Evolutionary conservation across 2,329 filamentous ascomycete genomes (phyloP).

Genomic region (Venturia nashicola): DNA sequence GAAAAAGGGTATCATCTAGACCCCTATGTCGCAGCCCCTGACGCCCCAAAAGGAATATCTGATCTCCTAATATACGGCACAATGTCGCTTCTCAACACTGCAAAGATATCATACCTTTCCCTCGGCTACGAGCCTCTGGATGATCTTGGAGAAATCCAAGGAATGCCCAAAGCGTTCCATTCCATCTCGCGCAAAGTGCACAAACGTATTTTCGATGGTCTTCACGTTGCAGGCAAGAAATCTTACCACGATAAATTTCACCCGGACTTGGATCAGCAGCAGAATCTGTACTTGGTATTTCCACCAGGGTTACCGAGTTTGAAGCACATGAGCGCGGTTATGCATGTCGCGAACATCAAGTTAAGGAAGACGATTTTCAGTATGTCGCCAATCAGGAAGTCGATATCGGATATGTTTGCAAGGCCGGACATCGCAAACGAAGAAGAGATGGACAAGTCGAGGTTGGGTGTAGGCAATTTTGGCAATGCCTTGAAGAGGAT

Average conservation of each 20-base stretch:
- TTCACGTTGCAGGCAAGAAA: background rate
- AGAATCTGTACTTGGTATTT: conserved; percentile 1
- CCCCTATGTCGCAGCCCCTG: conserved; percentile 24
- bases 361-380: background rate
- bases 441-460: background rate
- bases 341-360: conserved; percentile 5
- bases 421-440: background rate
- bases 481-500: background rate
- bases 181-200: conserved; percentile 21
- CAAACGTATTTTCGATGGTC: conserved; percentile 18
- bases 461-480: background rate
- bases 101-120: conserved; percentile 23
- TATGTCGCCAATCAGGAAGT: background rate
- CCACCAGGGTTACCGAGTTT: background rate
- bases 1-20: conserved; percentile 30
- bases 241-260: conserved; percentile 2
- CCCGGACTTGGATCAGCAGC: background rate
- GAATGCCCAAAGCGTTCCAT: conserved; percentile 19
- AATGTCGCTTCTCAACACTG: conserved; percentile 25
- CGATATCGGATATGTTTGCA: background rate
- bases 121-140: conserved; percentile 27
- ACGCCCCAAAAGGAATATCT: conserved; percentile 24
- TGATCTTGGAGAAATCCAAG: conserved; percentile 21
- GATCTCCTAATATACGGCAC: conserved; percentile 26
- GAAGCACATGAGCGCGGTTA: background rate